Evolutionary conservation across 371 early-diverging fungal species (phyloP).

Genomic region (Mucor piriformis): DNA sequence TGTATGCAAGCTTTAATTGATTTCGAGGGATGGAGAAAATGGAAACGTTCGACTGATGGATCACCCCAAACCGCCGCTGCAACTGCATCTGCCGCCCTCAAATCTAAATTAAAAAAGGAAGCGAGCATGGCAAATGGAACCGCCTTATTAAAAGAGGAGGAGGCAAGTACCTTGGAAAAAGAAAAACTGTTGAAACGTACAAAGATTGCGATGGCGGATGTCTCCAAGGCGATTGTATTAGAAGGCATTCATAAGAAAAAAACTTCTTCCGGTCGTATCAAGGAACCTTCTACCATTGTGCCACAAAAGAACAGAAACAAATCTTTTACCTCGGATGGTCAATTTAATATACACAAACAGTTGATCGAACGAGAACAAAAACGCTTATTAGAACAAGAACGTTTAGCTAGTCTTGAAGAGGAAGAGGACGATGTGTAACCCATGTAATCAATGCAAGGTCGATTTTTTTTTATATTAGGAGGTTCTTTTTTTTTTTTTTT

Average conservation of each 20-base stretch:
- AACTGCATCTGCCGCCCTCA: not conserved
- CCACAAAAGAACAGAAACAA: not conserved
- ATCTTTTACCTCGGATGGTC: not conserved
- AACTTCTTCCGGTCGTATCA: not conserved
- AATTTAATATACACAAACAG: slow-evolving; percentile 17
- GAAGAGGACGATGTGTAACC: not conserved
- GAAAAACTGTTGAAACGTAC: slow-evolving; percentile 12
- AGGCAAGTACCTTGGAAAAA: not conserved
- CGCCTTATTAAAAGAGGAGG: not conserved
- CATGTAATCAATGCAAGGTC: too few relatives aligned
- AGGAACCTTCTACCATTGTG: not conserved
- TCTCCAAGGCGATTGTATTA: slow-evolving; percentile 17
- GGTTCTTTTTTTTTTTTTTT: not conserved
- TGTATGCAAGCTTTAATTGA: slow-evolving; percentile 92
- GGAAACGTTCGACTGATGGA: slow-evolving; percentile 47
- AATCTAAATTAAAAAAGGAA: slow-evolving; percentile 1
- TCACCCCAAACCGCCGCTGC: not conserved
- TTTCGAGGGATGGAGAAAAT: slow-evolving; percentile 79
- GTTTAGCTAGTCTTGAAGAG: not conserved
- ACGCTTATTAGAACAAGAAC: not conserved
- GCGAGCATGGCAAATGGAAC: not conserved
- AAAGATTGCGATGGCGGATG: slow-evolving; percentile 11
- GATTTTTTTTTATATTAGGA: not conserved
- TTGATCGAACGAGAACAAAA: slow-evolving; percentile 13
- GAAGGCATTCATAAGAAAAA: slow-evolving; percentile 17